Percentiles rank a stretch among this genome's conserved stretches.
phyloP scores from a whole-genome alignment of 2,329 filamentous ascomycete genomes.

The Seiridium unicorne region DNA sequence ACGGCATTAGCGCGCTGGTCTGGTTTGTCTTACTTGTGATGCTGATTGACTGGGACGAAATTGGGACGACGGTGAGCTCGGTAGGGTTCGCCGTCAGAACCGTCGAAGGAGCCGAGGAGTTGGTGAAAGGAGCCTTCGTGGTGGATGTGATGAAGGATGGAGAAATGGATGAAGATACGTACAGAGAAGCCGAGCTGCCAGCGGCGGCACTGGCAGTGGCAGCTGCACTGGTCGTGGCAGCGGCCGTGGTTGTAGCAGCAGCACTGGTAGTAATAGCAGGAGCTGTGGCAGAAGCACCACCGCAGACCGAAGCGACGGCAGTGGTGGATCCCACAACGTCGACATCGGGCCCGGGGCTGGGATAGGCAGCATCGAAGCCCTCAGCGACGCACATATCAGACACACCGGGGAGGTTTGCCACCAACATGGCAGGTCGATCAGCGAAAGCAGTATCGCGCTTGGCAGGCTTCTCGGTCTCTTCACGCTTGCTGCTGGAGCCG shows the following conservation, averaged over 20 bases:
- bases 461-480: slow-evolving; percentile 26
- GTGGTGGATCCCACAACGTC: slow-evolving; percentile 33
- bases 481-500: slow-evolving; percentile 29
- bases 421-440: slow-evolving; percentile 65
- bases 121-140: not conserved
- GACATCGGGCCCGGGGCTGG: slow-evolving; percentile 60
- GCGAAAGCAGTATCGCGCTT: slow-evolving; percentile 39
- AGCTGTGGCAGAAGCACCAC: slow-evolving; percentile 24
- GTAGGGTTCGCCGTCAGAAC: not conserved
- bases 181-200: slow-evolving; percentile 16
- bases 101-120: slow-evolving; percentile 2
- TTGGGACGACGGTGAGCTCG: slow-evolving; percentile 18
- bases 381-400: slow-evolving; percentile 57
- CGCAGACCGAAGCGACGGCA: slow-evolving; percentile 22
- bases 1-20: slow-evolving; percentile 10
- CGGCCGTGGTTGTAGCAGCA: slow-evolving; percentile 13
- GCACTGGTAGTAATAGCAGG: slow-evolving; percentile 16
- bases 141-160: not conserved
- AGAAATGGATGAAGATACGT: slow-evolving; percentile 14
- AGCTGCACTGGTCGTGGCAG: slow-evolving; percentile 3
- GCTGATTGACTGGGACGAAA: slow-evolving; percentile 5
- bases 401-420: slow-evolving; percentile 63
- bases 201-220: not conserved
- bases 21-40: slow-evolving; percentile 6
- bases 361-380: slow-evolving; percentile 60